phyloP scores from a whole-genome alignment of 768 basidiomycete genomes.

The Calocybe cyanea region DNA sequence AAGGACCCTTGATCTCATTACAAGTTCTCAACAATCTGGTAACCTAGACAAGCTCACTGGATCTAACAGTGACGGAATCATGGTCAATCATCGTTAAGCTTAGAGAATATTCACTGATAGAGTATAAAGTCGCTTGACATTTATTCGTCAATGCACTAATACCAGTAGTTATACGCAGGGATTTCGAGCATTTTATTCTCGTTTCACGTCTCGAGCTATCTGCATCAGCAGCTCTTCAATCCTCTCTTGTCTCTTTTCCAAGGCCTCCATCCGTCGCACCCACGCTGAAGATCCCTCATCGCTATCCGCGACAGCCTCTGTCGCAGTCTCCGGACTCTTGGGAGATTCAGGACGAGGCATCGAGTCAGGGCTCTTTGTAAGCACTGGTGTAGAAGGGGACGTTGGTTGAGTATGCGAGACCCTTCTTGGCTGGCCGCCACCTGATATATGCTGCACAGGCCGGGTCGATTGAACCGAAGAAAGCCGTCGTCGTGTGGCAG shows the following conservation, averaged over 20 bases:
- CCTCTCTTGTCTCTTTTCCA: conserved; percentile 41
- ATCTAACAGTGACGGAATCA: too few species aligned
- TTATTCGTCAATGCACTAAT: too few species aligned
- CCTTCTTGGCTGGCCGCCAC: conserved; percentile 17
- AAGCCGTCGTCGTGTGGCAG: conserved; percentile 37
- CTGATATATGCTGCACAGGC: conserved; percentile 14
- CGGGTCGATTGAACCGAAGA: conserved; percentile 31
- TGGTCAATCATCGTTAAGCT: too few species aligned
- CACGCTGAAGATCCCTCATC: conserved; percentile 4
- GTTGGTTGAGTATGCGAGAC: conserved; percentile 21
- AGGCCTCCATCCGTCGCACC: conserved; percentile 26
- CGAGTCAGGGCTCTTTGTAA: conserved; percentile 19
- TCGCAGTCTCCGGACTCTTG: conserved; percentile 19
- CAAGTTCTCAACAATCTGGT: too few species aligned
- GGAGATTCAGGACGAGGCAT: conserved; percentile 8
- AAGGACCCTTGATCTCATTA: too few species aligned
- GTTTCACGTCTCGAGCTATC: conserved; percentile 27
- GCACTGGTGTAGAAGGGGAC: conserved; percentile 9
- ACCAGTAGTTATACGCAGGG: too few species aligned
- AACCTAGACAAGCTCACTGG: too few species aligned
- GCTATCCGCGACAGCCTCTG: conserved; percentile 19
- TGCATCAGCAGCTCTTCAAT: conserved; percentile 41
- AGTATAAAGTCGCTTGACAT: too few species aligned
- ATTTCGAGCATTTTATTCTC: background rate
- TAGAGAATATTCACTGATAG: too few species aligned